phyloP scores from a whole-genome alignment of 2,329 filamentous ascomycete genomes.

The Clarireedia monteithiana region DNA sequence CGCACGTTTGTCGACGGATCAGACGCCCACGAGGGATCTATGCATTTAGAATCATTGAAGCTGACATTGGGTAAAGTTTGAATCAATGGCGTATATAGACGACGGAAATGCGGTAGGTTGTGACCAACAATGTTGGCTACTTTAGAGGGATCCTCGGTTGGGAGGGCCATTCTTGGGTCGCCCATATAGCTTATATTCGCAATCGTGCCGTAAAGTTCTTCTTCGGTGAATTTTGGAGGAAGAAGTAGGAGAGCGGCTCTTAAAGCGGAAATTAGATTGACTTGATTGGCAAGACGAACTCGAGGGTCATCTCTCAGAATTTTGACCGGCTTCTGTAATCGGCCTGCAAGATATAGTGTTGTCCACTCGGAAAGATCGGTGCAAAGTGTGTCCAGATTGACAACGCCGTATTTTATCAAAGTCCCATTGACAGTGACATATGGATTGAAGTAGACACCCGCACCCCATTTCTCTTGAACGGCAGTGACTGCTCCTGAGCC shows the following conservation, averaged over 20 bases:
- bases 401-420: conserved; percentile 95
- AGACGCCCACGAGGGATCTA: conserved; percentile 52
- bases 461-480: conserved; percentile 82
- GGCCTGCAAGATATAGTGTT: conserved; percentile 90
- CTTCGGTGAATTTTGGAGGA: conserved; percentile 76
- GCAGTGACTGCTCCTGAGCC: conserved; percentile 79
- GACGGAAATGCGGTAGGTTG: conserved; percentile 85
- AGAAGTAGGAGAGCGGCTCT: conserved; percentile 84
- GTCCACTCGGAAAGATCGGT: conserved; percentile 85
- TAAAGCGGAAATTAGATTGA: conserved; percentile 87
- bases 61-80: conserved; percentile 81
- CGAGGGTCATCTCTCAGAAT: conserved; percentile 90
- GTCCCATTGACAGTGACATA: conserved; percentile 92
- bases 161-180: conserved; percentile 89
- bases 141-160: conserved; percentile 86
- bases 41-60: conserved; percentile 60
- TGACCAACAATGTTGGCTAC: conserved; percentile 89
- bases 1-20: conserved; percentile 56
- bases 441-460: conserved; percentile 96
- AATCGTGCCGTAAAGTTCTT: conserved; percentile 83
- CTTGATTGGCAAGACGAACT: conserved; percentile 89
- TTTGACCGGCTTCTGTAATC: conserved; percentile 95
- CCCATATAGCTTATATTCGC: conserved; percentile 90
- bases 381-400: conserved; percentile 85
- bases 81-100: conserved; percentile 83